Evolutionary conservation across 495 filamentous ascomycete species (phyloP).

Genomic region (Cercophora newfieldiana): DNA sequence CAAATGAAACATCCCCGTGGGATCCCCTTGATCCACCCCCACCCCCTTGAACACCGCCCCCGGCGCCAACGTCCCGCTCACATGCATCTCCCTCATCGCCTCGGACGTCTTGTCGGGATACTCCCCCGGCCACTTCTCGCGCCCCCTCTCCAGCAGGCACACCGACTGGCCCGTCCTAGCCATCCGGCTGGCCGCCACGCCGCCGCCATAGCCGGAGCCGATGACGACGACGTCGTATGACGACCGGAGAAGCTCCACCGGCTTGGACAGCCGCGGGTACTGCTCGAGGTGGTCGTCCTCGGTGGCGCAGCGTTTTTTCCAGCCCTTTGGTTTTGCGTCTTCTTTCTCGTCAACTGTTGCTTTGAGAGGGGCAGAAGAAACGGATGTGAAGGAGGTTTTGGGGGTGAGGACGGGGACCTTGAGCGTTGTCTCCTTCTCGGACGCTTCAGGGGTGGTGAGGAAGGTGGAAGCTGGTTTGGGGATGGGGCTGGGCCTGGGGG

Average conservation of each 20-base stretch:
- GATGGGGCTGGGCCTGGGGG: conserved; percentile 10
- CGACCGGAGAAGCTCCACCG: conserved; percentile 56
- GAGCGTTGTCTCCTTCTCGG: background rate
- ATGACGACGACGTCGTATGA: conserved; percentile 67
- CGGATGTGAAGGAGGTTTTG: conserved; percentile 18
- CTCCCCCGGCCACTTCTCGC: conserved; percentile 66
- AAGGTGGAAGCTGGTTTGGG: background rate
- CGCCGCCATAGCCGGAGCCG: conserved; percentile 68
- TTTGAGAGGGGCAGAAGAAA: background rate
- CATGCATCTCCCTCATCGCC: conserved; percentile 46
- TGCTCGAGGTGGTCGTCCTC: conserved; percentile 44
- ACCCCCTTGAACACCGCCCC: conserved; percentile 35
- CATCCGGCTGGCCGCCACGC: conserved; percentile 65
- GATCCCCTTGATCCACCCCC: conserved; percentile 31
- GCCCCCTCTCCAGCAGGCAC: conserved; percentile 62
- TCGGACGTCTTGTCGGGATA: conserved; percentile 54
- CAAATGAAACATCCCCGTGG: no score
- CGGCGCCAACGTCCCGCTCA: conserved; percentile 56
- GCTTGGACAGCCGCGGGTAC: conserved; percentile 56
- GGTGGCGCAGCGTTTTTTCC: conserved; percentile 15
- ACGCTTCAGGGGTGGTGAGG: background rate
- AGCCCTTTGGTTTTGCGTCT: background rate
- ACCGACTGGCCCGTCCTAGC: conserved; percentile 61
- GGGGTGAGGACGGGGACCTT: background rate
- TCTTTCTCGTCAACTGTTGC: background rate